Conservation (phyloP, 1,284 basidiomycete species). For the Trichosporon sp. region DNA sequence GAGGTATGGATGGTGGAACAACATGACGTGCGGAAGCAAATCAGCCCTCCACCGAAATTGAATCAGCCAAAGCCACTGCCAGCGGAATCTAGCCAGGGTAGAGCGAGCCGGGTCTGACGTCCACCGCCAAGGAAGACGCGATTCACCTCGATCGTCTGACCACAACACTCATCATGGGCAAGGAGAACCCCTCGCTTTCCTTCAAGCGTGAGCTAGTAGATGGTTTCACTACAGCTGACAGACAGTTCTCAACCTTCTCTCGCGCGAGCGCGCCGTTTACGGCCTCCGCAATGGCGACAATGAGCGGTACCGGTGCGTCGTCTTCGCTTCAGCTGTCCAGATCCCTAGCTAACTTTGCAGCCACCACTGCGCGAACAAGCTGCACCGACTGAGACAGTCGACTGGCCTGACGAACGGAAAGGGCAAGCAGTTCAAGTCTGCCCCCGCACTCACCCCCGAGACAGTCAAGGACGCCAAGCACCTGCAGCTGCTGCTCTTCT, state of each 20-base stretch:
- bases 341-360: conserved; percentile 56
- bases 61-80: neutral
- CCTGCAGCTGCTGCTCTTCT: conserved; percentile 79
- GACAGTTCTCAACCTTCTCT: conserved; percentile 62
- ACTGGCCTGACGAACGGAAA: conserved; percentile 86
- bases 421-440: conserved; percentile 83
- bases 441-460: conserved; percentile 67
- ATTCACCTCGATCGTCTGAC: neutral
- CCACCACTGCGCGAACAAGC: conserved; percentile 86
- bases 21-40: conserved; percentile 6
- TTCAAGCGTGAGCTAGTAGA: conserved; percentile 43
- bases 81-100: neutral
- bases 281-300: conserved; percentile 88
- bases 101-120: neutral
- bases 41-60: conserved; percentile 15
- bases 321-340: neutral
- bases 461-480: conserved; percentile 62
- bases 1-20: neutral
- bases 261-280: conserved; percentile 79
- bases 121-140: neutral
- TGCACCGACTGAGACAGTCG: conserved; percentile 80
- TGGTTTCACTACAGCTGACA: conserved; percentile 14
- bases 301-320: conserved; percentile 71
- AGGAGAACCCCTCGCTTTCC: conserved; percentile 38
- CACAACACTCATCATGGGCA: neutral